phyloP scores from a whole-genome alignment of 140 eudicot species.

The Cichorium intybus region DNA sequence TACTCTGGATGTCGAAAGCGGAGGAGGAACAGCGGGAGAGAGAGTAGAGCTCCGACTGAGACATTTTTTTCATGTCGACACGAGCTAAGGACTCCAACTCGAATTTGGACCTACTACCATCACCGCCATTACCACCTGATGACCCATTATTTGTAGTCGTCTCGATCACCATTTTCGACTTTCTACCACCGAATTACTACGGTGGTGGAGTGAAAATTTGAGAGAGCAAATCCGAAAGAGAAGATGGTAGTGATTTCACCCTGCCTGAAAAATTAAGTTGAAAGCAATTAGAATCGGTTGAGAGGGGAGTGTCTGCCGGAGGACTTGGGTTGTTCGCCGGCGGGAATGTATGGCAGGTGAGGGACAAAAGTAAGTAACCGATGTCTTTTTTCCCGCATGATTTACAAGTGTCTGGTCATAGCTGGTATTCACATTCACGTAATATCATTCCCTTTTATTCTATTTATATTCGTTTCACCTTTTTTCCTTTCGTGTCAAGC shows the following conservation, averaged over 20 bases:
- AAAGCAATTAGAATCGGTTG: not conserved
- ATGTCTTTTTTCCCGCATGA: slow-evolving; percentile 21
- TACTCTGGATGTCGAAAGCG: not conserved
- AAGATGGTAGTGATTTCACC: not conserved
- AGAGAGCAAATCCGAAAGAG: not conserved
- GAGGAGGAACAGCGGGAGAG: slow-evolving; percentile 6
- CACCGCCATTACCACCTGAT: not conserved
- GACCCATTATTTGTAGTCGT: not conserved
- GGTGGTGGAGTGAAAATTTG: slow-evolving; percentile 1
- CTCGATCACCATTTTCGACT: slow-evolving; percentile 1
- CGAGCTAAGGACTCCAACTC: not conserved
- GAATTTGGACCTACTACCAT: not conserved
- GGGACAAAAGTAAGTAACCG: slow-evolving; percentile 9
- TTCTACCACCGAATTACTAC: not conserved
- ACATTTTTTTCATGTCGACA: slow-evolving; percentile 5
- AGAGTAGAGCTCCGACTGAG: slow-evolving; percentile 16
- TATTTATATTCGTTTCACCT: not conserved
- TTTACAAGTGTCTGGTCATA: slow-evolving; percentile 19
- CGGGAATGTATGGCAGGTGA: not conserved
- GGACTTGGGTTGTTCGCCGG: not conserved
- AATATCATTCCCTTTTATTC: not conserved
- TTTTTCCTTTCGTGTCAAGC: not conserved
- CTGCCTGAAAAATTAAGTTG: slow-evolving; percentile 1
- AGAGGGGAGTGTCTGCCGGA: slow-evolving; percentile 5
- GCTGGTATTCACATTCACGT: not conserved